These are phyloP conservation scores for Suhomyces faveliae DNA, from an alignment of 805 yeast species.

Conservation along the genomic window DNA sequence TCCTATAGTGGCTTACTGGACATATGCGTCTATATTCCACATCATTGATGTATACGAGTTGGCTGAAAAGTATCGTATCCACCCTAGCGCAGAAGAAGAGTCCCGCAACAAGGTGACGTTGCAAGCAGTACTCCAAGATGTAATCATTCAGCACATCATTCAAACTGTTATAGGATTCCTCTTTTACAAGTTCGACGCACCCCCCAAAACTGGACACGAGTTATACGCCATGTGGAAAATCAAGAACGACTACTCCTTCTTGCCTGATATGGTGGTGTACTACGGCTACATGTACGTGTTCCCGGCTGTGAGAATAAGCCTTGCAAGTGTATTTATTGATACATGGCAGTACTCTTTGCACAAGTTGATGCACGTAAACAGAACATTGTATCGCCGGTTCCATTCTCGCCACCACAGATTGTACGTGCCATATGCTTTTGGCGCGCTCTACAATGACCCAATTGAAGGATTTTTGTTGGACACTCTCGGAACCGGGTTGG, in stretches of 20 bases:
- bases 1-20: constrained; percentile 87
- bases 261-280: constrained; percentile 52
- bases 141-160: constrained; percentile 76
- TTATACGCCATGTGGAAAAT: constrained; percentile 46
- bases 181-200: constrained; percentile 56
- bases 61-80: constrained; percentile 84
- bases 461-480: constrained; percentile 91
- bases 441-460: constrained; percentile 93
- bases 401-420: constrained; percentile 94
- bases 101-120: constrained; percentile 73
- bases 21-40: constrained; percentile 69
- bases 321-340: constrained; percentile 77
- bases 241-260: constrained; percentile 33
- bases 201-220: constrained; percentile 53
- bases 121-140: constrained; percentile 73
- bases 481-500: constrained; percentile 88
- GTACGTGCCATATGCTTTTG: constrained; percentile 95
- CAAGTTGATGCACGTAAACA: constrained; percentile 82
- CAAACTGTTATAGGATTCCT: constrained; percentile 70
- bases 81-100: constrained; percentile 83
- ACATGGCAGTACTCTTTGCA: constrained; percentile 95
- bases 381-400: constrained; percentile 69
- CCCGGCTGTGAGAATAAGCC: constrained; percentile 52
- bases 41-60: constrained; percentile 69
- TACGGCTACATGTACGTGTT: constrained; percentile 61